Evolutionary conservation across 768 basidiomycete species (phyloP).

Genomic region (Mycena rosella): DNA sequence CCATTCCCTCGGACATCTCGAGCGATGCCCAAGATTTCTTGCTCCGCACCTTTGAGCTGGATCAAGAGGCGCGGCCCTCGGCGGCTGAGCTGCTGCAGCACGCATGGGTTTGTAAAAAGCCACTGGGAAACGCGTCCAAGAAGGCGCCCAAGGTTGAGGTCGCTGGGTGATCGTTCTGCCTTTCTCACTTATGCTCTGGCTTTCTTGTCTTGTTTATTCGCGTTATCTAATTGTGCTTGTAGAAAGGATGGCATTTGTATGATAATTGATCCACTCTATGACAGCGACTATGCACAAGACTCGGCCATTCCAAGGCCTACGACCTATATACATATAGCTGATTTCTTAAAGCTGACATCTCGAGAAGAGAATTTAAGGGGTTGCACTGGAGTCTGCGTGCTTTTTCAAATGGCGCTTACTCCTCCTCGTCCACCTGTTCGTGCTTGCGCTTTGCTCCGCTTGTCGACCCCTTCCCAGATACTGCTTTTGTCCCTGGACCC

Average conservation of each 20-base stretch:
- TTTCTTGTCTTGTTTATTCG: slow-evolving; percentile 27
- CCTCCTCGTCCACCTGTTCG: slow-evolving; percentile 29
- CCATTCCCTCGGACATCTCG: slow-evolving; percentile 93
- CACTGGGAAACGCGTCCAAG: slow-evolving; percentile 36
- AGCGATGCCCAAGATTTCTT: slow-evolving; percentile 91
- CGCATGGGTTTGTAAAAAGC: slow-evolving; percentile 70
- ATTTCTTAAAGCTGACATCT: no score
- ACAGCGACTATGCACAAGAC: background rate
- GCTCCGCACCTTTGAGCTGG: slow-evolving; percentile 85
- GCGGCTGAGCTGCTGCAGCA: slow-evolving; percentile 83
- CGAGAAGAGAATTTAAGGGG: no score
- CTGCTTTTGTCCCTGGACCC: slow-evolving; percentile 86
- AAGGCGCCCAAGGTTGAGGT: slow-evolving; percentile 36
- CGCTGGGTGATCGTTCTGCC: slow-evolving; percentile 20
- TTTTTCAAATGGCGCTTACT: background rate
- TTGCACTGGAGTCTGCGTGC: no score
- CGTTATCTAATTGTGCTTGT: slow-evolving; percentile 33
- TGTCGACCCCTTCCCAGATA: slow-evolving; percentile 46
- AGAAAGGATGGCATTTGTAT: slow-evolving; percentile 34
- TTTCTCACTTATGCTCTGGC: background rate
- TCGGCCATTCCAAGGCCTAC: no score
- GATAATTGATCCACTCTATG: slow-evolving; percentile 21
- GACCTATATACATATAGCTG: no score
- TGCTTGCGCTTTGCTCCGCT: slow-evolving; percentile 58
- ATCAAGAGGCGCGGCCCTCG: slow-evolving; percentile 84